Evolutionary conservation across 495 filamentous ascomycete species (phyloP).

Genomic region (Opeltia flavorubescens): DNA sequence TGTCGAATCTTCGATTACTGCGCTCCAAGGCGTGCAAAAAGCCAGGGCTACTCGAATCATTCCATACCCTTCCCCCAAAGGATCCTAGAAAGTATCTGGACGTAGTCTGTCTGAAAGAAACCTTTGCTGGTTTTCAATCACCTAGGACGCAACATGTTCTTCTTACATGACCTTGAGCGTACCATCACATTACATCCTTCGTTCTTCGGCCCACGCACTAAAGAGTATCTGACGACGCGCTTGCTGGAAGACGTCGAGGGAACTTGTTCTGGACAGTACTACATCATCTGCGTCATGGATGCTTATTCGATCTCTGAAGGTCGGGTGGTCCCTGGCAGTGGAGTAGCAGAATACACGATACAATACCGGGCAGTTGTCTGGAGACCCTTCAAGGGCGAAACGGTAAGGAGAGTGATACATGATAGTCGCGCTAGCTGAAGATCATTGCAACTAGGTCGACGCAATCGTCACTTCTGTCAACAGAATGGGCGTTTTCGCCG

Average conservation of each 20-base stretch:
- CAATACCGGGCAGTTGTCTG: constrained; percentile 92
- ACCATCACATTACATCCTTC: constrained; percentile 89
- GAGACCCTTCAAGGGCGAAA: constrained; percentile 93
- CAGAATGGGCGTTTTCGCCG: constrained; percentile 79
- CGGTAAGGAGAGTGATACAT: constrained; percentile 40
- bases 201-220: constrained; percentile 84
- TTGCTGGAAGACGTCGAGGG: constrained; percentile 88
- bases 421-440: constrained; percentile 1
- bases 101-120: too few species aligned
- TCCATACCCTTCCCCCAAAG: too few species aligned
- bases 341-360: constrained; percentile 85
- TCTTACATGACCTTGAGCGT: constrained; percentile 89
- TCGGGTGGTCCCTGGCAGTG: constrained; percentile 75
- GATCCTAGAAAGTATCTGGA: too few species aligned
- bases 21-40: too few species aligned
- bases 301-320: constrained; percentile 84
- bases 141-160: constrained; percentile 57
- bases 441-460: constrained; percentile 54
- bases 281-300: constrained; percentile 93
- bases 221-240: constrained; percentile 71
- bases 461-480: constrained; percentile 82
- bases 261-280: constrained; percentile 81
- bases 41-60: too few species aligned
- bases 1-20: too few species aligned
- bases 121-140: too few species aligned